Evolutionary conservation across 2,329 filamentous ascomycete genomes (phyloP).

Genomic region (Macrophomina phaseolina): DNA sequence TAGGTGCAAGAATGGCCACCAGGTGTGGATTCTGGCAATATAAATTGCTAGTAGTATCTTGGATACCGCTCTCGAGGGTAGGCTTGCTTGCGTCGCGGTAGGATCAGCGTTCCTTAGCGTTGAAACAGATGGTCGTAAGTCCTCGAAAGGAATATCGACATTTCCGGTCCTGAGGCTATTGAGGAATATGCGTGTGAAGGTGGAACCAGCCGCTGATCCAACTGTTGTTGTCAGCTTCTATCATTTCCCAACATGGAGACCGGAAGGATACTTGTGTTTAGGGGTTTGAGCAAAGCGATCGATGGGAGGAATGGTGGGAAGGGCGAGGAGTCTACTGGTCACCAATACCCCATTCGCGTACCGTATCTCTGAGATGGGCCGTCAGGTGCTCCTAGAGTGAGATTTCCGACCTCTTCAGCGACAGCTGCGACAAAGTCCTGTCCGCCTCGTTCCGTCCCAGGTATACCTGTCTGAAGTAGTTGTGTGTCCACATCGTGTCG

Average conservation of each 20-base stretch:
- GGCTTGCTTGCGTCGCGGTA: neutral
- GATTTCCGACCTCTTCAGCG: conserved; percentile 4
- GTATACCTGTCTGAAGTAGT: conserved; percentile 4
- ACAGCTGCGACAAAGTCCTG: neutral
- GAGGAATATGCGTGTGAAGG: neutral
- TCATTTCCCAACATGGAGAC: neutral
- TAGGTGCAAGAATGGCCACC: conserved; percentile 3
- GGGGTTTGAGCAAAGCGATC: too few species aligned
- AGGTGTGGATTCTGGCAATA: neutral
- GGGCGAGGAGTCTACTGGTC: too few species aligned
- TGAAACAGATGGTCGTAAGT: neutral
- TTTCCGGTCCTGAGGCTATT: neutral
- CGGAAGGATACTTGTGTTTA: too few species aligned
- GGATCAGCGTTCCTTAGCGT: neutral
- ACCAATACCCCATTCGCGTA: neutral
- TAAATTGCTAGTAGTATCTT: conserved; percentile 2
- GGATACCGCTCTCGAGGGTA: neutral
- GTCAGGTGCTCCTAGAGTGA: neutral
- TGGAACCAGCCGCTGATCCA: neutral
- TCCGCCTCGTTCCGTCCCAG: neutral
- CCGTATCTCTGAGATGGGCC: conserved; percentile 4
- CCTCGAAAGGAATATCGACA: neutral
- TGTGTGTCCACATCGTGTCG: conserved; percentile 8
- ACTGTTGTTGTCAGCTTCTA: neutral
- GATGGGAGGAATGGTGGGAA: too few species aligned